phyloP scores from a whole-genome alignment of 2,329 filamentous ascomycete genomes.

The Hortaea werneckii region DNA sequence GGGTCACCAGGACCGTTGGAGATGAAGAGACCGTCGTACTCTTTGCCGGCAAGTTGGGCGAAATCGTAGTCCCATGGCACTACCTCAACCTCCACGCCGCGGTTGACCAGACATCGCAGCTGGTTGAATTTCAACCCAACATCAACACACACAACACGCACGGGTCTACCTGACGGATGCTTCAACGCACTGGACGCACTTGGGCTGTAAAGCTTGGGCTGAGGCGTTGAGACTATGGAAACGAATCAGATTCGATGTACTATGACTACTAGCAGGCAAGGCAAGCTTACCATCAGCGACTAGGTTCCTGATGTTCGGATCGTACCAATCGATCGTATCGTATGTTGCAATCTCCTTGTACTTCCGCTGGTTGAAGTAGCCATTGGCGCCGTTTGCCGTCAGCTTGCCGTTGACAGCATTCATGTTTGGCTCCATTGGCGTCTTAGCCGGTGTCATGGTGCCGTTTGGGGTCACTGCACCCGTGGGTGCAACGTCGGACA shows the following conservation, averaged over 20 bases:
- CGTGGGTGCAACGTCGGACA: constrained; percentile 24
- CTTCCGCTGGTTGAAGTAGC: constrained; percentile 16
- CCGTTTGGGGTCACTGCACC: constrained; percentile 19
- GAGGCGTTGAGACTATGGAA: constrained; percentile 70
- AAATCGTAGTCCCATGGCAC: constrained; percentile 97
- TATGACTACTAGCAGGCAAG: constrained; percentile 15
- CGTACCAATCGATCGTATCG: constrained; percentile 74
- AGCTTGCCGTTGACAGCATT: constrained; percentile 19
- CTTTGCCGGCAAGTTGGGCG: constrained; percentile 59
- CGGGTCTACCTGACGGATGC: constrained; percentile 76
- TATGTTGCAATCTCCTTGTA: constrained; percentile 41
- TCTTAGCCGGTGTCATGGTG: constrained; percentile 28
- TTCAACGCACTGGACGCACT: constrained; percentile 60
- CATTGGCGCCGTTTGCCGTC: constrained; percentile 23
- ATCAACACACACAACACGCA: constrained; percentile 87
- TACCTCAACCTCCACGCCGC: constrained; percentile 87
- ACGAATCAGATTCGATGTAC: constrained; percentile 19
- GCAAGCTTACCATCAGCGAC: constrained; percentile 74
- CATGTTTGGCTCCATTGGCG: constrained; percentile 25
- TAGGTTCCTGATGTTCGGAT: constrained; percentile 87
- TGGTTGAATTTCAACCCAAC: constrained; percentile 99
- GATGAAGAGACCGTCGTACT: constrained; percentile 94
- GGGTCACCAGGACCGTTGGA: constrained; percentile 97
- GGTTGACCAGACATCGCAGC: constrained; percentile 78
- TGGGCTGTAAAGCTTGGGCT: constrained; percentile 77